Evolutionary conservation across 2,329 filamentous ascomycete species (phyloP).

Genomic region (Pseudogymnoascus sp.): DNA sequence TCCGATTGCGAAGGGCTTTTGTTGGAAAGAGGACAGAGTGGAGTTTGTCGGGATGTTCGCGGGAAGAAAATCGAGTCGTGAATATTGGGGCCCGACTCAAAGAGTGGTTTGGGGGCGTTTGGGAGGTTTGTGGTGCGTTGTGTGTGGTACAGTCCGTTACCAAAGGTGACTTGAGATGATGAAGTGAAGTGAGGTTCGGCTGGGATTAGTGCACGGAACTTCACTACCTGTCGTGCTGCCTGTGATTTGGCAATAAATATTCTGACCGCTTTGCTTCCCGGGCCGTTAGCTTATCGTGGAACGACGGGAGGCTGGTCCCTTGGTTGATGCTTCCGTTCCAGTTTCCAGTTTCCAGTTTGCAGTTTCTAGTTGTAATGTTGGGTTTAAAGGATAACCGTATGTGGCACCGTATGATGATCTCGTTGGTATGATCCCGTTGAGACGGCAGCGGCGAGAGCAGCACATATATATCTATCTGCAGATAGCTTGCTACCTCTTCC

Average conservation of each 20-base stretch:
- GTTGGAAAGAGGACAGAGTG: slow-evolving; percentile 1
- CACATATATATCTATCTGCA: neutral
- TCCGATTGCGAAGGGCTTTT: neutral
- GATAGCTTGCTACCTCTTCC: neutral
- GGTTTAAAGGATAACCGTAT: neutral
- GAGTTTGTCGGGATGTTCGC: neutral
- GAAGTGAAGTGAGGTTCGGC: slow-evolving; percentile 6
- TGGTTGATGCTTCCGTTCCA: neutral
- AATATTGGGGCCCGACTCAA: neutral
- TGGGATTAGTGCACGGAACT: slow-evolving; percentile 8
- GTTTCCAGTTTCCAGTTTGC: neutral
- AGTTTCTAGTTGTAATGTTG: neutral
- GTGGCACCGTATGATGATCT: neutral
- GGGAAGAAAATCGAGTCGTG: slow-evolving; percentile 1
- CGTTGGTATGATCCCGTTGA: neutral
- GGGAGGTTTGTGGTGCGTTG: slow-evolving; percentile 3
- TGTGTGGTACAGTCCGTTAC: neutral
- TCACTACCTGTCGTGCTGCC: slow-evolving; percentile 1
- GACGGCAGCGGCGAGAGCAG: neutral
- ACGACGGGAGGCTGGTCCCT: slow-evolving; percentile 7
- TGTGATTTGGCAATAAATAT: slow-evolving; percentile 7
- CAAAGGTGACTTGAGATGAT: slow-evolving; percentile 5
- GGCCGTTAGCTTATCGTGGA: slow-evolving; percentile 6
- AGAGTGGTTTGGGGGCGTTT: neutral
- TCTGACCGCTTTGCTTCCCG: neutral